Base-by-base conservation (phyloP, 2,329 filamentous ascomycete species). In the Sphaerulina vaccinii region DNA sequence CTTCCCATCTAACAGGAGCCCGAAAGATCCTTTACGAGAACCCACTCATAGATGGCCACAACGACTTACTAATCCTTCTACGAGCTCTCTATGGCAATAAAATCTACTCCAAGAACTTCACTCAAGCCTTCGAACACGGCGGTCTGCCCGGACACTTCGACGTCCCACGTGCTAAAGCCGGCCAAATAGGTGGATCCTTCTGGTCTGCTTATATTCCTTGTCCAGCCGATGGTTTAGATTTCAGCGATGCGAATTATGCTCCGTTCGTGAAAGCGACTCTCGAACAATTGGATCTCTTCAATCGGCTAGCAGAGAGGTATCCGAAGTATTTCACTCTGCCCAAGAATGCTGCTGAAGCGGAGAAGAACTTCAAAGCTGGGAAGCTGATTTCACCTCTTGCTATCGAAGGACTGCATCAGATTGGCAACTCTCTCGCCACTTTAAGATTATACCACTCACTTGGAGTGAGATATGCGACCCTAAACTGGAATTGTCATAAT, bases 401-500 rank as follows among this genome's bases (percentile, higher is more conserved):
- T 2, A 83, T 95, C 46, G 90, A 96, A 72, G 92, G 92, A 3
- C 79, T 96, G 6, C 92, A 97, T 67, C 92, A 96, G 64, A 95
- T 97, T 61, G 91, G 90, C 52, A 96, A 96, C 72, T 88, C 84
- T 1, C 76, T 85, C 19, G 79, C 86, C 35, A 90, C 84, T 49
- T 75, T 97, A 8, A 84, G 92, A 5, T 77, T 82, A 19, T 96
- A 86, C 70, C 77, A 93, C 68, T 75, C 79, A 2, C 77, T 95
- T 2, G 92, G 92, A 1, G 90, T 91, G 4, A 84, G 90, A 43
- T 96, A 96, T 65, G 85, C 86, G 15, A 96, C 91, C 0, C 75
- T 97, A 13, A 96, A 89, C 1, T 92, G 95, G 75, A 95, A 95
- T 70, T 96, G 91, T 72, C 88, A 95, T 70, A 97, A 96, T 71